A percentile compares a stretch with the other conserved stretches of the same genome.
phyloP scores from a whole-genome alignment of 2,329 filamentous ascomycete genomes.

The Microsporum audouinii region DNA sequence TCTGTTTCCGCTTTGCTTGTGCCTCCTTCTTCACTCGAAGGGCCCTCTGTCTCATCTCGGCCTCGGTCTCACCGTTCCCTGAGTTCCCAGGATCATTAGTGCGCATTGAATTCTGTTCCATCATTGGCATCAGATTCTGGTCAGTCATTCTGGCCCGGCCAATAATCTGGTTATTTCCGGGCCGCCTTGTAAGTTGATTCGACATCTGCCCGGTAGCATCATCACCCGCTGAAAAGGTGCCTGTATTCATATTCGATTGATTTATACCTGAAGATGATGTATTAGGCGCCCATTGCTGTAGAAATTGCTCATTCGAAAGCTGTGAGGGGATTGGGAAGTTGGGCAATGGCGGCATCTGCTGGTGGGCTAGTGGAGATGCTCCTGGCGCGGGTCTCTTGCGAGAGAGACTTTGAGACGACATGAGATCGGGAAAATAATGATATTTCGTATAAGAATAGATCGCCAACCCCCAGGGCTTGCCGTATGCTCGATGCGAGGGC shows the following conservation, averaged over 20 bases:
- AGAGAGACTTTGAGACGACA: conserved; percentile 34
- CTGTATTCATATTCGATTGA: conserved; percentile 22
- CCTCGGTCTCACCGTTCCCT: conserved; percentile 51
- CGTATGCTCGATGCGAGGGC: background rate
- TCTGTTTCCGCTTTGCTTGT: conserved; percentile 82
- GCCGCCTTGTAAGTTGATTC: conserved; percentile 34
- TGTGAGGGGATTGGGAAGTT: conserved; percentile 34
- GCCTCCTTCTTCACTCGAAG: conserved; percentile 75
- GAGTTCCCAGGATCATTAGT: conserved; percentile 31
- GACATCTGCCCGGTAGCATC: conserved; percentile 37
- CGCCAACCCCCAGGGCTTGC: background rate
- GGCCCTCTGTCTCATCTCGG: conserved; percentile 68
- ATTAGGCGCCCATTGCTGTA: conserved; percentile 43
- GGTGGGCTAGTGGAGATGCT: conserved; percentile 51
- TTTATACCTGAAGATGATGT: conserved; percentile 21
- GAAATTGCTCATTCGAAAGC: conserved; percentile 42
- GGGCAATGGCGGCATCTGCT: conserved; percentile 42
- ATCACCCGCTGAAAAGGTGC: conserved; percentile 30
- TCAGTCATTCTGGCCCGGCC: conserved; percentile 31
- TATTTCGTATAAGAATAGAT: background rate
- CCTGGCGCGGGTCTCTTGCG: conserved; percentile 68
- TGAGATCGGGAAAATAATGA: conserved; percentile 11
- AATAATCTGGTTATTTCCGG: conserved; percentile 29
- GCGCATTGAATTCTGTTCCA: conserved; percentile 20
- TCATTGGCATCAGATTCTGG: conserved; percentile 20